Evolutionary conservation across 73 alveolate species (phyloP).

Genomic region (Stentor roeselii): DNA sequence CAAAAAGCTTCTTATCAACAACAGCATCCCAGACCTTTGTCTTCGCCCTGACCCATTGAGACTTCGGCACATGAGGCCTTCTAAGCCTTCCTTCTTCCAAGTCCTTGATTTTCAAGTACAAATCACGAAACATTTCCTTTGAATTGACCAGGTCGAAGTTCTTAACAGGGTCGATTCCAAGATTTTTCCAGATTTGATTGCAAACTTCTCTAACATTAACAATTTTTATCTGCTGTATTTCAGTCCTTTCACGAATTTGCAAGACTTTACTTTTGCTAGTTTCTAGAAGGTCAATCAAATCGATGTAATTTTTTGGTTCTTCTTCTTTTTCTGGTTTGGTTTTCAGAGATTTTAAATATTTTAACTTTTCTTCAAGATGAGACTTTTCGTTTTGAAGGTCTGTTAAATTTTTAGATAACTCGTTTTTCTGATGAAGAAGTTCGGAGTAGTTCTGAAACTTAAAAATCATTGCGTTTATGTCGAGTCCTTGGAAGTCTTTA

Average conservation of each 20-base stretch:
- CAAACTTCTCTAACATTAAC: neutral
- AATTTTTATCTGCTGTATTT: neutral
- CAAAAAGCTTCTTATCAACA: neutral
- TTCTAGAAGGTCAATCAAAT: neutral
- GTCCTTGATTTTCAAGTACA: neutral
- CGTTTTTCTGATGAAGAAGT: neutral
- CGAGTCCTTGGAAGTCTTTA: neutral
- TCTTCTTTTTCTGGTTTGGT: neutral
- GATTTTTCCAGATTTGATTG: neutral
- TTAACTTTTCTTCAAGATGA: neutral
- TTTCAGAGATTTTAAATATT: too few relatives aligned
- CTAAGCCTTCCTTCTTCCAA: neutral
- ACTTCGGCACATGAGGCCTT: neutral
- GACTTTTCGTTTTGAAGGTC: neutral
- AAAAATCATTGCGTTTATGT: too few relatives aligned
- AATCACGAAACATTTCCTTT: neutral
- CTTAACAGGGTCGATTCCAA: neutral
- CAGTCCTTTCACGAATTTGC: neutral
- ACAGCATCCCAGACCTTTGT: neutral
- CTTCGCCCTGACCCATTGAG: neutral
- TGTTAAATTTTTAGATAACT: too few relatives aligned
- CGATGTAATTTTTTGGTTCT: neutral
- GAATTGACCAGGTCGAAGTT: neutral
- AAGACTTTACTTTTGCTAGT: neutral
- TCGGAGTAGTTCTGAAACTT: neutral